Base-by-base conservation (phyloP, 2,329 filamentous ascomycete genomes). In the Clathrospora elynae region DNA sequence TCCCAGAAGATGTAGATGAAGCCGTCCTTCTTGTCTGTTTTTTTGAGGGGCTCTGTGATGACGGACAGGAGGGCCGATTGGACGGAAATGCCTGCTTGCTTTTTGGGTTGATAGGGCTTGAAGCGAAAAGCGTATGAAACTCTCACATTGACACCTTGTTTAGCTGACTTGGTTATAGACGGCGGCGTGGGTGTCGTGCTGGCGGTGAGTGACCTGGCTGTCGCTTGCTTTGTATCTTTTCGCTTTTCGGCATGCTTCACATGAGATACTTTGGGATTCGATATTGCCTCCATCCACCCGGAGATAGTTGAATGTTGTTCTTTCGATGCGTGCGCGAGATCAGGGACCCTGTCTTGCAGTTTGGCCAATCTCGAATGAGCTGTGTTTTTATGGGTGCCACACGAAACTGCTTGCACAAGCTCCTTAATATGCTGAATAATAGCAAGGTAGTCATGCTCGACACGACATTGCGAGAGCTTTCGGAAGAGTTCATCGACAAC, bases 1-100 rank as follows among this genome's bases (percentile, higher is more conserved):
- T 49, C 39, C 55, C 55, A 57, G 29, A 53, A 59, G 6, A 55
- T 47, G 33, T 59, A 57, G 7, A 55, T 46, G 12, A 24, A 49
- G 5, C 53, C 53, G 2, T 17, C 4, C 3, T 42, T 39, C 16
- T 16, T n/a, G 3, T 48, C 49, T 9, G 32, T 42, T 2, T 17
- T 2, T 7, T 28, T 41, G 7, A 52, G 29, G 5, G 39, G 36
- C 19, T 32, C n/a, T 6, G 11, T 13, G 10, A 44, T 44, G 2
- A 18, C 19, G 4, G 18, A 6, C 12, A 20, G 11, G 3, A 53
- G 11, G 2, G 42, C 50, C 0, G 23, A 17, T 3, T 16, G 23
- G 0, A 44, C 26, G 8, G 31, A 34, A 2, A 38, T 6, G 9
- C 12, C n/a, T 12, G n/a, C 2, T 11, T n/a, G n/a, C 9, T 8